These are phyloP conservation scores for Kokia cookei DNA, from an alignment of 441 rosid species.

Conservation along the genomic window DNA sequence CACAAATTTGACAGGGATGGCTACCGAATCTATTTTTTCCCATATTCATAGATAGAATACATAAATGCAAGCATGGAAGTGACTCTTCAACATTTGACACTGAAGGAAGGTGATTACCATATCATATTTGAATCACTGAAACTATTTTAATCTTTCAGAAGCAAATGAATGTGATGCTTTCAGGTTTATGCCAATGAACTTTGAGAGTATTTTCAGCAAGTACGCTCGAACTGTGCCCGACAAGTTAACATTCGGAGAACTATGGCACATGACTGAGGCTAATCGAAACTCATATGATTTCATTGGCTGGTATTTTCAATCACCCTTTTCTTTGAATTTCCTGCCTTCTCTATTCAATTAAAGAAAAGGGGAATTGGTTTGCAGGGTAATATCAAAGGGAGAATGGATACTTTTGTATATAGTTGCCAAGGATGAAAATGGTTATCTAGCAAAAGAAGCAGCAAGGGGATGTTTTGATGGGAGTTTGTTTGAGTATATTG, in stretches of 20 bases:
- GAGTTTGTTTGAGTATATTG: neutral
- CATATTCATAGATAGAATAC: conserved; percentile 60
- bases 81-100: conserved; percentile 63
- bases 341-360: neutral
- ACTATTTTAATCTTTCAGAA: neutral
- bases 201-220: conserved; percentile 54
- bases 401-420: neutral
- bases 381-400: neutral
- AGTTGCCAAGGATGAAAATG: neutral
- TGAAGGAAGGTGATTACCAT: conserved; percentile 56
- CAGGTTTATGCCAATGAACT: conserved; percentile 38
- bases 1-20: conserved; percentile 45
- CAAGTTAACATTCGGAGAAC: neutral
- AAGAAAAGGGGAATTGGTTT: neutral
- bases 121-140: neutral
- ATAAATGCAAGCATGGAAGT: conserved; percentile 74
- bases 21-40: conserved; percentile 64
- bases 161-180: neutral
- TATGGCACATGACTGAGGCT: neutral
- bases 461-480: neutral
- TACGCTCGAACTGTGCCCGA: conserved; percentile 41
- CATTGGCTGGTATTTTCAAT: neutral
- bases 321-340: neutral
- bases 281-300: neutral
- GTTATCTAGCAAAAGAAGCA: neutral